Evolutionary conservation across 805 yeast species (phyloP).

Genomic region (Wickerhamomyces hampshirensis): DNA sequence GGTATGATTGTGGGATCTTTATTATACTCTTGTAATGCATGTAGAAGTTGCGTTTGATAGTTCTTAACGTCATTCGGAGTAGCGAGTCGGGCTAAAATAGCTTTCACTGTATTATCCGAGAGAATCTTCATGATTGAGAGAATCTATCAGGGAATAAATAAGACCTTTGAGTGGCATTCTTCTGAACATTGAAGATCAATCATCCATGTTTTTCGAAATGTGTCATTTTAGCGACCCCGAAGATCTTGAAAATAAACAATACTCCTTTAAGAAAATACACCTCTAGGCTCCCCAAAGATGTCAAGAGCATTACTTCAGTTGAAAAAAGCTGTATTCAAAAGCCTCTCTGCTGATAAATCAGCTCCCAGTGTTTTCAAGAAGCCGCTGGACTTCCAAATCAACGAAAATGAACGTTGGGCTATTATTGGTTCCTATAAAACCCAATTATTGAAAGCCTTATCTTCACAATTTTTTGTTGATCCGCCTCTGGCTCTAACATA

Average conservation of each 20-base stretch:
- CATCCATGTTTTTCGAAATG: too few species aligned
- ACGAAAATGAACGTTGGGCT: conserved; percentile 44
- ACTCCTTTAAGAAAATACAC: too few species aligned
- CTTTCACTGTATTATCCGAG: conserved; percentile 26
- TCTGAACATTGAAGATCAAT: too few species aligned
- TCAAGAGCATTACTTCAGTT: conserved; percentile 15
- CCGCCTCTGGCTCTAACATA: conserved; percentile 53
- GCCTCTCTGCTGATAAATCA: conserved; percentile 6
- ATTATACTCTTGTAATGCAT: conserved; percentile 38
- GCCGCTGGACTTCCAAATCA: conserved; percentile 38
- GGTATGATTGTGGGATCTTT: conserved; percentile 46
- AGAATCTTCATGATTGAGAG: conserved; percentile 29
- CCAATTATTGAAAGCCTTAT: conserved; percentile 48
- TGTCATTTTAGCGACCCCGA: too few species aligned
- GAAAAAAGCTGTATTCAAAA: conserved; percentile 16
- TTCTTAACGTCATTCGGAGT: conserved; percentile 18
- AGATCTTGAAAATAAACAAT: too few species aligned
- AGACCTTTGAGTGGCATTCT: too few species aligned
- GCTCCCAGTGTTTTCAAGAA: conserved; percentile 28
- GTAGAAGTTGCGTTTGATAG: conserved; percentile 34
- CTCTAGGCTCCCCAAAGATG: too few species aligned
- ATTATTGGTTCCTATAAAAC: conserved; percentile 52
- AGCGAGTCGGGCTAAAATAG: conserved; percentile 20
- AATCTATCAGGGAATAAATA: neutral
- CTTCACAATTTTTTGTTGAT: conserved; percentile 46